Base-by-base conservation (phyloP, 2,329 filamentous ascomycete genomes). In the Colletotrichum incanum region DNA sequence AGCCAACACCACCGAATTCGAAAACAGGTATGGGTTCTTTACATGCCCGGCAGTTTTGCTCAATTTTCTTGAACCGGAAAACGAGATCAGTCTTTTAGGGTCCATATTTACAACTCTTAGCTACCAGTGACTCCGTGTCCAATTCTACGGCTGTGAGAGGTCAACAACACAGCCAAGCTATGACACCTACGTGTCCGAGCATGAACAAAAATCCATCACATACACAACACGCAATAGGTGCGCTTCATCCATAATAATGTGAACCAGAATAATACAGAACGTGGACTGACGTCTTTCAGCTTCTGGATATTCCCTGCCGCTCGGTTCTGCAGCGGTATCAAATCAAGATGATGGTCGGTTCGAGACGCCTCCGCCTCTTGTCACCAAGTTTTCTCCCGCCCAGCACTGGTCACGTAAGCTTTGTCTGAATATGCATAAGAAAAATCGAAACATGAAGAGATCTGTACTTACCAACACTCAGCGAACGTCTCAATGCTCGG, bases 51-150 rank as follows among this genome's bases (percentile, higher is more conserved):
- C 3, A 16, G 12, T 5, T 50, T 50, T 14, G 47, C 12, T n/a
- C 23, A 50, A 28, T 5, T 50, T 26, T 7, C 3, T 50, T 26
- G 23, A 50, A 28, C 6, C n/a, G 6, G 12, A 11, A 3, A n/a
- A 6, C 12, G 7, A 14, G 5, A 3, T 12, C n/a, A 23, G 8
- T 14, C 20, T 1, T 23, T 23, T 3, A 5, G 3, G 1, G 2
- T 26, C 11, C 11, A 14, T 23, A 49, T n/a, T 47, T 14, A 26
- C n/a, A 14, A 6, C 9, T 26, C 3, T 23, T 49, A 49, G 12
- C 12, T 14, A 8, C 14, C 14, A 23, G 23, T 14, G 12, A 50
- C 47, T 50, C 8, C 1, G 1, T 3, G 23, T 7, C 23, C 3
- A 50, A 28, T 12, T 12, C 23, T 5, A 12, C 16, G 49, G 23